Evolutionary conservation across 352 stramenopile species (phyloP), one percentile per base, ranked within the genome.

Genomic region (Saprolegnia parasitica): DNA sequence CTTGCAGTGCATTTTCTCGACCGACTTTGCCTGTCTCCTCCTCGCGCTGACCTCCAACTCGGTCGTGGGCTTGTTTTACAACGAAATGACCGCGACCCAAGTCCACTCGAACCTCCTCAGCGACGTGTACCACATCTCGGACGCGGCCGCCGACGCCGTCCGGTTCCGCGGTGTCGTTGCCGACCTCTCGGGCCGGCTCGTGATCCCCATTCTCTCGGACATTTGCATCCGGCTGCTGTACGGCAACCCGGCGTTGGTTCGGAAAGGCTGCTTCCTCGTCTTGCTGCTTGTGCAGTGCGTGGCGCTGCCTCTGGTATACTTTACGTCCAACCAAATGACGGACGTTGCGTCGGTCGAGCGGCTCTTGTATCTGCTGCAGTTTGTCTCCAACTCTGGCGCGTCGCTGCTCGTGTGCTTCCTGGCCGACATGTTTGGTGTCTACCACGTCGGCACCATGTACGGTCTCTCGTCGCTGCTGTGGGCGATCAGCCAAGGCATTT

Each of bases 401-500:
- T 35, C 35, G 20, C n/a, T 63, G 23, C 65, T 74, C 24, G 58
- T 45, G 24, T 71, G 65, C 24, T 68, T 74, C 35, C 21, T 74
- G 35, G 49, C 68, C 21, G 71, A 74, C 54, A 75, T 71, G 61
- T 74, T 74, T 74, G 71, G 71, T 20, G 61, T 70, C 26, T 74
- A 74, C 29, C 52, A 74, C 56, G 24, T 65, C 10, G 71, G 67
- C n/a, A 68, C 64, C 13, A 74, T 74, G 67, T 62, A 74, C 50
- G 71, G 71, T 9, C n/a, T 71, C n/a, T 56, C 49, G 26, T 46
- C 62, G 20, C 39, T 61, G 11, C 18, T 56, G 21, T 72, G 67
- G 67, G 39, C 5, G n/a, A 68, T 71, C 29, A 8, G n/a, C 13
- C 24, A 60, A 60, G 35, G 24, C 35, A 20, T 62, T 29, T 26